These are phyloP conservation scores for Favolaschia claudopus DNA, from an alignment of 768 basidiomycete genomes.

Conservation along the genomic window DNA sequence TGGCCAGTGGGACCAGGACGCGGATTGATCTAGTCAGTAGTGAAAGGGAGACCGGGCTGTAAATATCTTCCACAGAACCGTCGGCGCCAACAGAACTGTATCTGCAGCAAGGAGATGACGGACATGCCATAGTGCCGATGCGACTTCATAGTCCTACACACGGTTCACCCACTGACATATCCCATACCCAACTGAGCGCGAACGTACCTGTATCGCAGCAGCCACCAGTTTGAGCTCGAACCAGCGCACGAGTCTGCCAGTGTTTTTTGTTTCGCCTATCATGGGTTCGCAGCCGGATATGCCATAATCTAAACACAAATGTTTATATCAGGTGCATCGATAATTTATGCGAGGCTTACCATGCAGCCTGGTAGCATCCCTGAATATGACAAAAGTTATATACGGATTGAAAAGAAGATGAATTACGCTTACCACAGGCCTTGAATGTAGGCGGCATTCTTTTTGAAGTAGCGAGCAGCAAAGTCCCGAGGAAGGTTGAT, in stretches of 20 bases:
- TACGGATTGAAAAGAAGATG: neutral
- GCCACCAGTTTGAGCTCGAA: conserved; percentile 3
- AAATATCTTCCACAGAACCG: conserved; percentile 16
- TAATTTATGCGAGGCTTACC: conserved; percentile 1
- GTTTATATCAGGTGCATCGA: neutral
- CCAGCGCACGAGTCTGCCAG: conserved; percentile 7
- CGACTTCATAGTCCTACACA: conserved; percentile 12
- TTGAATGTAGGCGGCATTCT: neutral
- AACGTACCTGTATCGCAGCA: conserved; percentile 13
- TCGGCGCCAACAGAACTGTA: conserved; percentile 1
- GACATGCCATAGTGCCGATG: conserved; percentile 16
- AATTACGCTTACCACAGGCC: conserved; percentile 15
- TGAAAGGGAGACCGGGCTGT: too few species aligned
- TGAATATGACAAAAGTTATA: neutral
- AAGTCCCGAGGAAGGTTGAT: neutral
- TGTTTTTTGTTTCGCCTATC: conserved; percentile 19
- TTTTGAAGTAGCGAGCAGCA: conserved; percentile 7
- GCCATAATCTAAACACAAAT: conserved; percentile 23
- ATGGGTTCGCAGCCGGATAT: conserved; percentile 16
- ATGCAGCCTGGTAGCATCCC: conserved; percentile 19
- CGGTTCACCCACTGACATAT: neutral
- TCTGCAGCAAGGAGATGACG: conserved; percentile 17
- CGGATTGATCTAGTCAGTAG: too few species aligned
- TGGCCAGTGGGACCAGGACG: too few species aligned
- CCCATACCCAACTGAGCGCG: neutral